These are phyloP conservation scores for Stagonosporopsis vannaccii DNA, from an alignment of 2,329 filamentous ascomycete species.

Conservation along the genomic window DNA sequence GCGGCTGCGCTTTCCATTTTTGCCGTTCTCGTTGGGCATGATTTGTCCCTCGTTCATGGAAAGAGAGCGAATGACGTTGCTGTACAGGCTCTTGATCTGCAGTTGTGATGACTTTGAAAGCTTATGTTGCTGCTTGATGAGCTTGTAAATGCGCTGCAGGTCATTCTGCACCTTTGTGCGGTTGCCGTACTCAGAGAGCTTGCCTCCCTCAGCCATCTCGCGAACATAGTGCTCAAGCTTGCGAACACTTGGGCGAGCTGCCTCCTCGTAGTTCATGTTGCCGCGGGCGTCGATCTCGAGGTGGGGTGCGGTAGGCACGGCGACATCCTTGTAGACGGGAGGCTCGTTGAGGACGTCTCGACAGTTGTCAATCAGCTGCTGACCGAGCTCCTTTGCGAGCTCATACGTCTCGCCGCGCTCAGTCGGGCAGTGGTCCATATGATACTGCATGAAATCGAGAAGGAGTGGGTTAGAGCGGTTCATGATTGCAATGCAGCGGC, in stretches of 20 bases:
- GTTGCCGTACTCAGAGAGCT: constrained; percentile 98
- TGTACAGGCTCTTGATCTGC: constrained; percentile 94
- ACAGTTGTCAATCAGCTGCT: constrained; percentile 96
- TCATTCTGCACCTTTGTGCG: constrained; percentile 98
- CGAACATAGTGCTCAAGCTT: constrained; percentile 98
- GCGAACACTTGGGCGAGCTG: constrained; percentile 84
- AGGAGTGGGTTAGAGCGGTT: constrained; percentile 96
- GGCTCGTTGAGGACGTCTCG: constrained; percentile 84
- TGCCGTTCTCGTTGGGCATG: constrained; percentile 83
- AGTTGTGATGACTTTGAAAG: constrained; percentile 95
- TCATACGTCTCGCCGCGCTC: constrained; percentile 97
- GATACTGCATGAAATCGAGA: constrained; percentile 99
- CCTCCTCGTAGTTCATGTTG: constrained; percentile 90
- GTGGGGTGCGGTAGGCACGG: constrained; percentile 86
- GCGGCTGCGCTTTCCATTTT: constrained; percentile 67
- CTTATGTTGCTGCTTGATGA: constrained; percentile 98
- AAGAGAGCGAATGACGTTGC: constrained; percentile 90
- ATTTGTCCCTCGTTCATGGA: constrained; percentile 99
- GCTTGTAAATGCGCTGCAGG: constrained; percentile 92
- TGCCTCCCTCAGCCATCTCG: constrained; percentile 98
- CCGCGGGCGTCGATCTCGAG: constrained; percentile 92
- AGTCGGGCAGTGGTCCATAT: constrained; percentile 98
- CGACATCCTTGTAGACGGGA: constrained; percentile 96
- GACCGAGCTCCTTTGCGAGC: constrained; percentile 92
- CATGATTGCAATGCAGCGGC: constrained; percentile 98